Percentiles rank a stretch among this genome's conserved stretches.
phyloP scores from a whole-genome alignment of 2,329 filamentous ascomycete genomes.

The Westerdykella sp. region DNA sequence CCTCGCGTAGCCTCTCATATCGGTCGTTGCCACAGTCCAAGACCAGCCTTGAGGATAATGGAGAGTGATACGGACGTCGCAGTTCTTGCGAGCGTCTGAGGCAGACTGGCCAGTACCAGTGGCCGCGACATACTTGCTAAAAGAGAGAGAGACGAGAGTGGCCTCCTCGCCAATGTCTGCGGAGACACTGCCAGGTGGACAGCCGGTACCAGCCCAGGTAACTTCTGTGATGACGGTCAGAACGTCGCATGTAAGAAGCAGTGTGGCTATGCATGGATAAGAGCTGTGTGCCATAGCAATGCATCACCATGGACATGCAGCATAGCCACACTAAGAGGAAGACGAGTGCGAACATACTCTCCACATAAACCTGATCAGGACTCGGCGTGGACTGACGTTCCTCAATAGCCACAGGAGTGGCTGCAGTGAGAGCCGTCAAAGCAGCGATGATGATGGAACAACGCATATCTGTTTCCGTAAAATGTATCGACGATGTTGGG shows the following conservation, averaged over 20 bases:
- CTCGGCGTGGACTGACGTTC: slow-evolving; percentile 5
- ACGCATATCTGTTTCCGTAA: slow-evolving; percentile 3
- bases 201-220: slow-evolving; percentile 11
- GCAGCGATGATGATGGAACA: slow-evolving; percentile 5
- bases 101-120: slow-evolving; percentile 6
- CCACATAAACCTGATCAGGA: slow-evolving; percentile 5
- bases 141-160: slow-evolving; percentile 11
- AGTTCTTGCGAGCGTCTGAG: slow-evolving; percentile 12
- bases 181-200: slow-evolving; percentile 7
- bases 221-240: slow-evolving; percentile 4
- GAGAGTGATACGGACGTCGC: slow-evolving; percentile 10
- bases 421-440: slow-evolving; percentile 4
- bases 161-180: slow-evolving; percentile 6
- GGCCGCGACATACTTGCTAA: slow-evolving; percentile 7
- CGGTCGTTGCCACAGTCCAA: slow-evolving; percentile 10
- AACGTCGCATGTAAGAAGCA: not conserved
- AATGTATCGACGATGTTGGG: too few relatives aligned
- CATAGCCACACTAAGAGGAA: not conserved
- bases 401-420: slow-evolving; percentile 4
- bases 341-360: slow-evolving; percentile 6
- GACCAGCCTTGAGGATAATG: slow-evolving; percentile 11
- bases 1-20: slow-evolving; percentile 8
- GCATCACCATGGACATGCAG: too few relatives aligned
- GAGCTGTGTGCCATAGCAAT: not conserved
- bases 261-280: not conserved